Base-by-base conservation (phyloP, 1,284 basidiomycete genomes). In the Puccinia triticina region DNA sequence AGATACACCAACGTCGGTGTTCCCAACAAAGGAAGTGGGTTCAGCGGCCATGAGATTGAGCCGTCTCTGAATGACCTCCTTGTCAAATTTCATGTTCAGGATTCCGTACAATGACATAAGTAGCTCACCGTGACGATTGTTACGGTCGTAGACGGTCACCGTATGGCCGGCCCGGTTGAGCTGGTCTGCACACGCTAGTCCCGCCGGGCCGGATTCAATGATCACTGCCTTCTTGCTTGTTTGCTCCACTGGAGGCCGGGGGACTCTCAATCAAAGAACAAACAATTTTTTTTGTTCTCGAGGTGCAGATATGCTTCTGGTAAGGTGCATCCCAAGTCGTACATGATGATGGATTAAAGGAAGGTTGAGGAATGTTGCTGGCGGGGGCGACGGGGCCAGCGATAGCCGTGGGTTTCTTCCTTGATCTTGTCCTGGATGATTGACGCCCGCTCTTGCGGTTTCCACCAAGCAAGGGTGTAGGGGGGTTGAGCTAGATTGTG, bases 191-290 rank as follows among this genome's bases (percentile, higher is more conserved):
- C 92, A 93, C 37, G 95, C 92, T 74, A 97, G 89, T 84, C 95
- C 95, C 37, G 95, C 93, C 73, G 95, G 94, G 57, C 95, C 95
- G 77, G 94, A 93, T 53, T 95, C 95, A 84, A 97, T 92, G 86
- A 98, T 88, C 34, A 94, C 94, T 72, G 97, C 89, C 84, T 88
- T 91, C 88, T 94, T 95, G 82, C 95, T 94, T 11, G 94, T 95
- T 61, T 94, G 91, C 89, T 91, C 90, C 14, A 89, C 86, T 0
- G 95, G 94, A 40, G 92, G 91, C 83, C 90, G 90, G 23, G 95
- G 94, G 16, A 89, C 88, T 91, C 96, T 94, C 95, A 94, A 97
- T 71, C 95, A 95, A n/a, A n/a, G n/a, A n/a, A n/a, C n/a, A n/a
- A n/a, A n/a, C n/a, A n/a, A n/a, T n/a, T n/a, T n/a, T n/a, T n/a